Percentiles rank a stretch among this genome's conserved stretches.
These are phyloP conservation scores for Vigna hirtella DNA, from an alignment of 306 rosid species.

Conservation along the genomic window DNA sequence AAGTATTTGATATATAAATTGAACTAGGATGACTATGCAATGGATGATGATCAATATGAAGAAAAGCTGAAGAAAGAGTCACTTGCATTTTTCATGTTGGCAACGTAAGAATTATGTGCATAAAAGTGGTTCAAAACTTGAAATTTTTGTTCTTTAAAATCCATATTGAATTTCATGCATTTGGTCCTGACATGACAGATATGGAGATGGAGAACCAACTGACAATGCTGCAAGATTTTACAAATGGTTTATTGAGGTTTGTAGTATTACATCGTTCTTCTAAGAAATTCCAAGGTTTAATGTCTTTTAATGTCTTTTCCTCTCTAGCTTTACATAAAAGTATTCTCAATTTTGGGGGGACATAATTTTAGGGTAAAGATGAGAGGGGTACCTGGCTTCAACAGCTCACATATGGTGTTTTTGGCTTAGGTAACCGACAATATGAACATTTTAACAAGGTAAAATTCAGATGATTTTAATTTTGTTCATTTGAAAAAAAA, in stretches of 20 bases:
- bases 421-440: conserved; percentile 75
- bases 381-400: conserved; percentile 63
- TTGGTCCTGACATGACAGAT: conserved; percentile 51
- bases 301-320: background rate
- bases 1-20: conserved; percentile 31
- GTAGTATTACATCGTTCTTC: conserved; percentile 28
- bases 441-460: conserved; percentile 86
- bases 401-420: conserved; percentile 65
- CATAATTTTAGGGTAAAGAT: conserved; percentile 60
- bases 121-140: background rate
- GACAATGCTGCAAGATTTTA: conserved; percentile 78
- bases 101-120: conserved; percentile 62
- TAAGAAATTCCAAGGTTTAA: conserved; percentile 4
- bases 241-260: conserved; percentile 82
- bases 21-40: conserved; percentile 71
- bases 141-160: conserved; percentile 2
- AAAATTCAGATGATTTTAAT: background rate
- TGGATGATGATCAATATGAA: conserved; percentile 66
- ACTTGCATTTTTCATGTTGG: conserved; percentile 65
- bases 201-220: conserved; percentile 86
- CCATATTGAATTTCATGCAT: conserved; percentile 22
- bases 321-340: conserved; percentile 5
- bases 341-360: conserved; percentile 18
- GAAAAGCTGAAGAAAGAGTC: conserved; percentile 75
- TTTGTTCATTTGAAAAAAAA: conserved; percentile 20